These are phyloP conservation scores for Chamaecyparis obtusa DNA, from an alignment of 75 land plant genomes.

Conservation along the genomic window DNA sequence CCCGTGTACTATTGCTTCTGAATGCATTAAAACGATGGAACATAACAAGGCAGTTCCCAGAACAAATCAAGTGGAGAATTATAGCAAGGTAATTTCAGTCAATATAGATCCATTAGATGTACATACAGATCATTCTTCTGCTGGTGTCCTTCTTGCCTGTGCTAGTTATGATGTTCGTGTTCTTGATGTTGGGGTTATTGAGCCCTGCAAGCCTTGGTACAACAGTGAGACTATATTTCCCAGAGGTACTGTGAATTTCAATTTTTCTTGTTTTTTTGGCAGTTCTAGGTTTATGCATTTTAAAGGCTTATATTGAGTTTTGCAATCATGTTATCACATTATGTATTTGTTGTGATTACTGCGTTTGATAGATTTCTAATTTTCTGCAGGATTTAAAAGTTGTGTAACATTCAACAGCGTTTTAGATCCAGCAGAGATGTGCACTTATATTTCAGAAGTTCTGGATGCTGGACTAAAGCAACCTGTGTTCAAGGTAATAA, in stretches of 20 bases:
- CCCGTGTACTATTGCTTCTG: neutral
- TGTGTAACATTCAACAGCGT: conserved; percentile 56
- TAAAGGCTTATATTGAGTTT: neutral
- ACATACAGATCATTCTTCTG: neutral
- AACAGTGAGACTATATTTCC: conserved; percentile 41
- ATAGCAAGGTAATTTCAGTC: neutral
- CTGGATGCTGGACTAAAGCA: conserved; percentile 70
- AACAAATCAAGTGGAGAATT: too few relatives aligned
- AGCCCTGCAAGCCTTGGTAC: conserved; percentile 32
- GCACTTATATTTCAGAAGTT: conserved; percentile 81
- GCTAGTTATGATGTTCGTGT: conserved; percentile 25
- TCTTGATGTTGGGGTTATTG: conserved; percentile 25
- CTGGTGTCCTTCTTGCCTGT: neutral
- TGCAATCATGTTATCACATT: neutral
- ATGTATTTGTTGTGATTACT: neutral
- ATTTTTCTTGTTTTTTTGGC: conserved; percentile 1
- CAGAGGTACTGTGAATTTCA: conserved; percentile 25
- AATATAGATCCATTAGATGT: neutral
- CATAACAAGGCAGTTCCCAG: neutral
- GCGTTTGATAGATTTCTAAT: neutral
- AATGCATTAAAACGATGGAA: neutral
- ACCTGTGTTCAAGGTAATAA: conserved; percentile 83
- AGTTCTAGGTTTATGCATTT: neutral
- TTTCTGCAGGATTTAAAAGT: conserved; percentile 70
- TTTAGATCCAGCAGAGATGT: conserved; percentile 50